These are phyloP conservation scores for Nicotiana tabacum DNA, from an alignment of 257 asterid genomes.

Conservation along the genomic window DNA sequence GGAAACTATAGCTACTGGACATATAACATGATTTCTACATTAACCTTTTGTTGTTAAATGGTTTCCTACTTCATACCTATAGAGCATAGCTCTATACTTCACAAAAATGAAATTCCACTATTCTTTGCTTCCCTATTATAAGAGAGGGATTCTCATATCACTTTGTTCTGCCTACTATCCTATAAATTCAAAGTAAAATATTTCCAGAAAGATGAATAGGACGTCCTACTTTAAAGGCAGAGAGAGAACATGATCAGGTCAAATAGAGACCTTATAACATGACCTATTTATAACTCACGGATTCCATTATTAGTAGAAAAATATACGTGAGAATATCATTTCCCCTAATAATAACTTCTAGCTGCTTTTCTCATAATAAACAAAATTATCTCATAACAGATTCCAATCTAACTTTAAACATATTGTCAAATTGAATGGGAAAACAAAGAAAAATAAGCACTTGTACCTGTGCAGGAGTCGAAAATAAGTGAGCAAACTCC, in stretches of 20 bases:
- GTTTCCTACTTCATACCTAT: background rate
- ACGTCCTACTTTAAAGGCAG: background rate
- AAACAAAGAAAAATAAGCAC: too few species aligned
- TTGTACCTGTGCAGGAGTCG: too few species aligned
- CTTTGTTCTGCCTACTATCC: background rate
- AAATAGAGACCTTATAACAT: background rate
- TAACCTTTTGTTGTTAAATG: background rate
- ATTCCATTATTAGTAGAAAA: background rate
- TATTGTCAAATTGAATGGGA: too few species aligned
- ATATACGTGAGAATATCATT: slow-evolving; percentile 69
- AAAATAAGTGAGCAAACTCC: too few species aligned
- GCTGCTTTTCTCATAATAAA: slow-evolving; percentile 21
- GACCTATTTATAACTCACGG: background rate
- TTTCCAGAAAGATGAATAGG: background rate
- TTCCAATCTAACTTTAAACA: too few species aligned
- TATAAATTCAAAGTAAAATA: background rate
- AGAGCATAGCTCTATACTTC: background rate
- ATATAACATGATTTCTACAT: background rate
- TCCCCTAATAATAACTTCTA: slow-evolving; percentile 50
- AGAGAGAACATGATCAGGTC: background rate
- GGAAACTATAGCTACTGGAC: background rate
- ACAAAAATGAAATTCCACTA: background rate
- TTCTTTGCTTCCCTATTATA: background rate
- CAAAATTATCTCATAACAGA: too few species aligned
- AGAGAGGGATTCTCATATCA: background rate